Conservation (phyloP, 495 filamentous ascomycete species). For the Penicillium canescens region DNA sequence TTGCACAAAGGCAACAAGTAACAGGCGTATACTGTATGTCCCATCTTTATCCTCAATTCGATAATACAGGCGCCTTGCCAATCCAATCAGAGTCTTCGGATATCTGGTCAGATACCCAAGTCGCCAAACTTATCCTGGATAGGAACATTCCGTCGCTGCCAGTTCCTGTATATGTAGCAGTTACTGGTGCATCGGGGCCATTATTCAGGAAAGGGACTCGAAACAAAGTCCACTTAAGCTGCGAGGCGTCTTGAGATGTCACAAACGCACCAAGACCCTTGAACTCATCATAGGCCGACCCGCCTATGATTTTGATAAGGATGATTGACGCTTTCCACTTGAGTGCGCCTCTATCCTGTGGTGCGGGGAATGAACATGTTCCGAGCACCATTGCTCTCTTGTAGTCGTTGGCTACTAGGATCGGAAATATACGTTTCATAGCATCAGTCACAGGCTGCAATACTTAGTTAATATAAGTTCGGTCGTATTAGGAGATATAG, state of each 20-base stretch:
- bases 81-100: neutral
- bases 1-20: too few relatives aligned
- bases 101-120: neutral
- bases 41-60: neutral
- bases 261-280: neutral
- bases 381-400: slow-evolving; percentile 3
- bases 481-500: too few relatives aligned
- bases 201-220: slow-evolving; percentile 7
- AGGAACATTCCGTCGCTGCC: neutral
- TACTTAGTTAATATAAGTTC: too few relatives aligned
- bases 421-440: slow-evolving; percentile 1
- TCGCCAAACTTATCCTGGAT: neutral
- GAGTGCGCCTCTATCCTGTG: neutral
- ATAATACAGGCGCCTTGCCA: neutral
- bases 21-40: too few relatives aligned
- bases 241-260: neutral
- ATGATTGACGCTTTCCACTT: neutral
- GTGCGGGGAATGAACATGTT: neutral
- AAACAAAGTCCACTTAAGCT: slow-evolving; percentile 1
- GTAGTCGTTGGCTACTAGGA: slow-evolving; percentile 1
- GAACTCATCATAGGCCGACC: neutral
- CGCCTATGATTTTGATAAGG: neutral
- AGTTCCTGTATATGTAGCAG: slow-evolving; percentile 2
- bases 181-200: slow-evolving; percentile 1
- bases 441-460: too few relatives aligned